A percentile compares a stretch with the other conserved stretches of the same genome.
Conservation (phyloP, 2,329 filamentous ascomycete species). For the Trichoderma sp. region DNA sequence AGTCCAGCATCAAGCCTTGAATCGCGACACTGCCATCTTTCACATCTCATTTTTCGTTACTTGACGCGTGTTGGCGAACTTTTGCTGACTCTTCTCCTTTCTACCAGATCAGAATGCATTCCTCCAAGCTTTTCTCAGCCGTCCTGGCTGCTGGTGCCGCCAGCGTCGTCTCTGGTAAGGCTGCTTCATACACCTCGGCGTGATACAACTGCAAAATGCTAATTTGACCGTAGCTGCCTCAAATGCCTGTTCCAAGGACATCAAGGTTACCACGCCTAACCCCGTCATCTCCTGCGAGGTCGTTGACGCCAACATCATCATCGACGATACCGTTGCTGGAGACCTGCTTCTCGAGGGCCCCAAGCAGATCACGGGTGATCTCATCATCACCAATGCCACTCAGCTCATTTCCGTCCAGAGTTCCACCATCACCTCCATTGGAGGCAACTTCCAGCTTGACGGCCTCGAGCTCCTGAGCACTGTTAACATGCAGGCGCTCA, state of each 20-base stretch:
- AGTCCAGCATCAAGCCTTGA: not conserved
- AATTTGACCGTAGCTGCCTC: not conserved
- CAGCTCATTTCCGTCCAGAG: slow-evolving; percentile 61
- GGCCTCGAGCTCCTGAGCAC: slow-evolving; percentile 66
- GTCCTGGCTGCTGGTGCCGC: slow-evolving; percentile 41
- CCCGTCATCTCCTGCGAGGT: slow-evolving; percentile 63
- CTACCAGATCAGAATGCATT: slow-evolving; percentile 44
- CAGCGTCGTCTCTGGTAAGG: slow-evolving; percentile 45
- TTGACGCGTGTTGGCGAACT: not conserved
- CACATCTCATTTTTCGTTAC: not conserved
- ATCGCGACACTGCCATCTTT: not conserved
- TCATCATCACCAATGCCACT: slow-evolving; percentile 59
- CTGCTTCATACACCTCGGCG: not conserved
- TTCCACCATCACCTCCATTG: slow-evolving; percentile 60
- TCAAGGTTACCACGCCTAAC: slow-evolving; percentile 63
- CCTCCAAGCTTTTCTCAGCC: slow-evolving; percentile 44
- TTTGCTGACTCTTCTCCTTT: slow-evolving; percentile 6
- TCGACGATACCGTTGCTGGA: slow-evolving; percentile 55
- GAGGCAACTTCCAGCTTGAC: slow-evolving; percentile 65
- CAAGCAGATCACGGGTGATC: slow-evolving; percentile 52
- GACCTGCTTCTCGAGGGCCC: slow-evolving; percentile 61
- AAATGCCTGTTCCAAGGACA: slow-evolving; percentile 45
- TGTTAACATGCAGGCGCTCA: slow-evolving; percentile 65
- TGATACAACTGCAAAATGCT: not conserved
- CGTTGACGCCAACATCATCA: slow-evolving; percentile 64